A percentile compares a stretch with the other conserved stretches of the same genome.
These are phyloP conservation scores for Camellia granthamiana DNA, from an alignment of 148 eudicot species.

Conservation along the genomic window DNA sequence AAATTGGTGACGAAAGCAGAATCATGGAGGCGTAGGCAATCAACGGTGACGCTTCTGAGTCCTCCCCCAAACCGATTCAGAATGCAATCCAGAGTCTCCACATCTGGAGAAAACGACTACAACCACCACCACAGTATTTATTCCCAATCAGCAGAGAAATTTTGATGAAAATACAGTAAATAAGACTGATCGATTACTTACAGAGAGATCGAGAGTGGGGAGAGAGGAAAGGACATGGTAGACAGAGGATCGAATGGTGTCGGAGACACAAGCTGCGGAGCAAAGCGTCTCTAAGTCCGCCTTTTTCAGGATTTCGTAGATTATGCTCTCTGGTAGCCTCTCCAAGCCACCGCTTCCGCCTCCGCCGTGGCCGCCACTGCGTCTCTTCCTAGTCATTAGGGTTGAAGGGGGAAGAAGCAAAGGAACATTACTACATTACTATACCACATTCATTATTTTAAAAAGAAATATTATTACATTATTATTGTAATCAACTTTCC, in stretches of 20 bases:
- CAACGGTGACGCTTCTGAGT: slow-evolving; percentile 30
- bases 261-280: slow-evolving; percentile 37
- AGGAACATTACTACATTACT: no score
- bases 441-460: no score
- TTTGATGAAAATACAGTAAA: no score
- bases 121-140: slow-evolving; percentile 10
- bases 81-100: slow-evolving; percentile 23
- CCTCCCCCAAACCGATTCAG: slow-evolving; percentile 19
- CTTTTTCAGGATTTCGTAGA: slow-evolving; percentile 22
- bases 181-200: slow-evolving; percentile 15
- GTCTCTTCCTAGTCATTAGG: not conserved
- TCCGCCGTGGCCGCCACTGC: not conserved
- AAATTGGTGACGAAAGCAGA: slow-evolving; percentile 18
- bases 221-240: slow-evolving; percentile 29
- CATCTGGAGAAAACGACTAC: slow-evolving; percentile 43
- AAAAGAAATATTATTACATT: no score
- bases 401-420: not conserved
- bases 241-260: slow-evolving; percentile 25
- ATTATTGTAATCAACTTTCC: no score
- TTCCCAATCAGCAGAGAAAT: no score
- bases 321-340: slow-evolving; percentile 32
- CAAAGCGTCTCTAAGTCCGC: slow-evolving; percentile 36
- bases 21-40: slow-evolving; percentile 42
- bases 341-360: slow-evolving; percentile 13
- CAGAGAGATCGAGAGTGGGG: slow-evolving; percentile 45